A percentile compares a stretch with the other conserved stretches of the same genome.
Conservation (phyloP, 495 filamentous ascomycete species). For the Daldinia grandis region DNA sequence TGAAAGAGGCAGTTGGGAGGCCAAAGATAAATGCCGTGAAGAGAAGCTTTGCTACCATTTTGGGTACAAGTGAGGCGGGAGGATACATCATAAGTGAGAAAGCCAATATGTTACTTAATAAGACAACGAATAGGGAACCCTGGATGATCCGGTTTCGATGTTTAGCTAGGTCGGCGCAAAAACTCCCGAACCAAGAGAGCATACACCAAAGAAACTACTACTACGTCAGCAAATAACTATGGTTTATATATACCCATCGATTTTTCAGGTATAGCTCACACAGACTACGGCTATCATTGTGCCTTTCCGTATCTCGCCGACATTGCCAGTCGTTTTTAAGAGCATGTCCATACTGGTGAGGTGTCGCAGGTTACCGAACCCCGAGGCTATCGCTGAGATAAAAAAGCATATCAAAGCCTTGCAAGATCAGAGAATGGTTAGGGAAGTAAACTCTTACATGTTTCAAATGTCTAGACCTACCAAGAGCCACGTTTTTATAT, state of each 20-base stretch:
- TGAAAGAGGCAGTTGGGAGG: conserved; percentile 1
- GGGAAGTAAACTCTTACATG: not conserved
- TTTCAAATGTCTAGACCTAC: not conserved
- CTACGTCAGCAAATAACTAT: not conserved
- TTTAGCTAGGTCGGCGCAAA: not conserved
- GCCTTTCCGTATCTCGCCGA: not conserved
- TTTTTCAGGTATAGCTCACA: not conserved
- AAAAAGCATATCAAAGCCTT: conserved; percentile 4
- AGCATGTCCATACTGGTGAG: not conserved
- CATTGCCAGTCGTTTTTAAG: not conserved
- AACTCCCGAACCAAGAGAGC: not conserved
- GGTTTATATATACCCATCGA: not conserved
- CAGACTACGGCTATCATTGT: not conserved
- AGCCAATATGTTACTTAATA: not conserved
- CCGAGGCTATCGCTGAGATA: not conserved
- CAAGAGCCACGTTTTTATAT: conserved; percentile 8
- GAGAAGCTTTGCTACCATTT: not conserved
- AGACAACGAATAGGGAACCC: not conserved
- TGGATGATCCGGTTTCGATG: not conserved
- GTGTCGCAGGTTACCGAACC: not conserved
- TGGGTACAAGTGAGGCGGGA: not conserved
- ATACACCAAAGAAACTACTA: not conserved
- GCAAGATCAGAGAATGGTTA: not conserved
- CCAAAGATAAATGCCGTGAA: not conserved
- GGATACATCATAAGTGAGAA: not conserved